Percentiles rank a stretch among this genome's conserved stretches.
Evolutionary conservation across 352 stramenopile species (phyloP).

Genomic region (Globisporangium mamillatum): DNA sequence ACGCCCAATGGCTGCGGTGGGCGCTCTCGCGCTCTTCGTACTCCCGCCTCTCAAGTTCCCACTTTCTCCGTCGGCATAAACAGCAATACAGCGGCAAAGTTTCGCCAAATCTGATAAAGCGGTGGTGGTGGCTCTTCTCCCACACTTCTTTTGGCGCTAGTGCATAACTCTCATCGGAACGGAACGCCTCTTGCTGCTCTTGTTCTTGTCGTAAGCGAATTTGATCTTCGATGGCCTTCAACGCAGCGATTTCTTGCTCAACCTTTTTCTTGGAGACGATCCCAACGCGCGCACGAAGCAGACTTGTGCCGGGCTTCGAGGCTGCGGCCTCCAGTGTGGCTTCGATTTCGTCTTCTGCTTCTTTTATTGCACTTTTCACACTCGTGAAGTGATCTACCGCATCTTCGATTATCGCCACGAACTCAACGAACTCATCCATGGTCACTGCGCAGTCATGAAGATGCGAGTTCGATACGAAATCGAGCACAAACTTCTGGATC

Average conservation of each 20-base stretch:
- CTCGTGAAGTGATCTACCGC: conserved; percentile 41
- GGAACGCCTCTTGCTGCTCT: conserved; percentile 22
- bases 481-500: conserved; percentile 59
- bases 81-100: conserved; percentile 49
- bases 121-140: conserved; percentile 71
- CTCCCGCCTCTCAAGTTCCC: conserved; percentile 45
- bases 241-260: conserved; percentile 40
- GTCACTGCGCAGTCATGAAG: conserved; percentile 26
- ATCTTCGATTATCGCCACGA: conserved; percentile 58
- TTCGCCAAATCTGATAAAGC: conserved; percentile 38
- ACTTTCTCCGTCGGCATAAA: conserved; percentile 57
- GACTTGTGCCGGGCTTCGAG: conserved; percentile 22
- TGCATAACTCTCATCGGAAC: conserved; percentile 17
- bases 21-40: conserved; percentile 50
- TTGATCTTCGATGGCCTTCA: conserved; percentile 40
- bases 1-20: conserved; percentile 36
- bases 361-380: conserved; percentile 43
- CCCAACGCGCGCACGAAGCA: conserved; percentile 36
- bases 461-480: conserved; percentile 38
- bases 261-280: conserved; percentile 60
- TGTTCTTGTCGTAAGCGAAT: conserved; percentile 25
- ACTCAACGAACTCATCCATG: conserved; percentile 43
- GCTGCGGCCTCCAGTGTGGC: conserved; percentile 28
- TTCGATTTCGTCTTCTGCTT: conserved; percentile 62
- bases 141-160: conserved; percentile 50